These are phyloP conservation scores for Myxozyma nipponensis DNA, from an alignment of 805 yeast genomes.

Conservation along the genomic window DNA sequence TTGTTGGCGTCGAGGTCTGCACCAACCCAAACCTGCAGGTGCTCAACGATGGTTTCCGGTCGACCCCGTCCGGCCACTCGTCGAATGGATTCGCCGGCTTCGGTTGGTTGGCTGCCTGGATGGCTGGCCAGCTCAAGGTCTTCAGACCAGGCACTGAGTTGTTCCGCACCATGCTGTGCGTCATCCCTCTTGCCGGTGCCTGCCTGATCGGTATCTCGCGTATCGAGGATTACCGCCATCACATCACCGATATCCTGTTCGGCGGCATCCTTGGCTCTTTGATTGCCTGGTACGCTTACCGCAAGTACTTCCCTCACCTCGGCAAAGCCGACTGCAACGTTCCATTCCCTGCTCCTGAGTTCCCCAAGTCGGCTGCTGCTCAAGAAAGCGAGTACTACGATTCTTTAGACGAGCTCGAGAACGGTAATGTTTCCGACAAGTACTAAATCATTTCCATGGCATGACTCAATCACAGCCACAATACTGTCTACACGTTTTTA, in stretches of 20 bases:
- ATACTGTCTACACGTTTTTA: no score
- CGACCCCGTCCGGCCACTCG: constrained; percentile 61
- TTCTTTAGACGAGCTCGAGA: constrained; percentile 28
- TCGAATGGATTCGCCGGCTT: constrained; percentile 52
- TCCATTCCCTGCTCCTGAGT: constrained; percentile 27
- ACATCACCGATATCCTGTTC: constrained; percentile 75
- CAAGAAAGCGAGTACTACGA: constrained; percentile 23
- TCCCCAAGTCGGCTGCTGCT: constrained; percentile 3
- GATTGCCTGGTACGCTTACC: constrained; percentile 58
- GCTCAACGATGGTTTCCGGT: constrained; percentile 52
- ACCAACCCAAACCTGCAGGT: constrained; percentile 34
- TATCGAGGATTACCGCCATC: constrained; percentile 92
- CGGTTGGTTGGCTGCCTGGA: constrained; percentile 49
- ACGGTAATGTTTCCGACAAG: constrained; percentile 14
- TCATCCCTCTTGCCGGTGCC: constrained; percentile 44
- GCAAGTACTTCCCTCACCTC: constrained; percentile 49
- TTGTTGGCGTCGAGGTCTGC: constrained; percentile 40
- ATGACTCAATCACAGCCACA: no score
- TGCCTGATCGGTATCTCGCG: constrained; percentile 75
- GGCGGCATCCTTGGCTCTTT: constrained; percentile 67
- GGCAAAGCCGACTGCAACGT: constrained; percentile 26
- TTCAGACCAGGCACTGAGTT: constrained; percentile 38
- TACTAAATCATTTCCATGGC: constrained; percentile 3
- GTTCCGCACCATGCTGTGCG: constrained; percentile 31
- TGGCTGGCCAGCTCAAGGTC: constrained; percentile 47